A percentile compares a stretch with the other conserved stretches of the same genome.
These are phyloP conservation scores for Coprinellus micaceus DNA, from an alignment of 768 basidiomycete species.

Conservation along the genomic window DNA sequence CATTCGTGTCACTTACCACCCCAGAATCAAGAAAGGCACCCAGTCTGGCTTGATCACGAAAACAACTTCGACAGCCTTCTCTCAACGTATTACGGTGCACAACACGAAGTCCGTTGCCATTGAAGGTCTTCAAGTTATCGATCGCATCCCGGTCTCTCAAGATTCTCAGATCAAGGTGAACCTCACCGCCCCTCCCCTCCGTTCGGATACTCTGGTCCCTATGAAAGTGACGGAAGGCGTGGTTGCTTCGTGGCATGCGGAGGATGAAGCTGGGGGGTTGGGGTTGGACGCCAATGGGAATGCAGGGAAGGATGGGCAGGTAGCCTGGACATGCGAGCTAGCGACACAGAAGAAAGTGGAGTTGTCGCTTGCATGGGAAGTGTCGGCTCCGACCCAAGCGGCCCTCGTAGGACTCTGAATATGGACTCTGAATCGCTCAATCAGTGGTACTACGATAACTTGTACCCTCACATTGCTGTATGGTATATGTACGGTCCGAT, in stretches of 20 bases:
- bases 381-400: slow-evolving; percentile 21
- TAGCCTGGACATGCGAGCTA: slow-evolving; percentile 29
- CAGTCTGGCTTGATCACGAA: slow-evolving; percentile 34
- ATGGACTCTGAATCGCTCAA: neutral
- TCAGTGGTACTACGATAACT: too few species aligned
- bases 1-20: slow-evolving; percentile 38
- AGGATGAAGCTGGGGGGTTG: slow-evolving; percentile 21
- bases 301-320: slow-evolving; percentile 28
- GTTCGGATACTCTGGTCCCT: slow-evolving; percentile 11
- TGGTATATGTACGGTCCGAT: too few species aligned
- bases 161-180: slow-evolving; percentile 38
- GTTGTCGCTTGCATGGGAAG: slow-evolving; percentile 37
- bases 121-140: slow-evolving; percentile 34
- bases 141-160: slow-evolving; percentile 38
- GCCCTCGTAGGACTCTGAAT: neutral
- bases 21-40: slow-evolving; percentile 28
- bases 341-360: slow-evolving; percentile 27
- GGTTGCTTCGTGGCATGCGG: slow-evolving; percentile 36
- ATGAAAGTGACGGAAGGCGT: slow-evolving; percentile 26
- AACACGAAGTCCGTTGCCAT: slow-evolving; percentile 35
- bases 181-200: slow-evolving; percentile 29
- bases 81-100: slow-evolving; percentile 36
- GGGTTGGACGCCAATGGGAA: slow-evolving; percentile 13
- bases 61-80: slow-evolving; percentile 25
- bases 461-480: too few species aligned